phyloP scores from a whole-genome alignment of 2,329 filamentous ascomycete species.

The Plenodomus biglobosus region DNA sequence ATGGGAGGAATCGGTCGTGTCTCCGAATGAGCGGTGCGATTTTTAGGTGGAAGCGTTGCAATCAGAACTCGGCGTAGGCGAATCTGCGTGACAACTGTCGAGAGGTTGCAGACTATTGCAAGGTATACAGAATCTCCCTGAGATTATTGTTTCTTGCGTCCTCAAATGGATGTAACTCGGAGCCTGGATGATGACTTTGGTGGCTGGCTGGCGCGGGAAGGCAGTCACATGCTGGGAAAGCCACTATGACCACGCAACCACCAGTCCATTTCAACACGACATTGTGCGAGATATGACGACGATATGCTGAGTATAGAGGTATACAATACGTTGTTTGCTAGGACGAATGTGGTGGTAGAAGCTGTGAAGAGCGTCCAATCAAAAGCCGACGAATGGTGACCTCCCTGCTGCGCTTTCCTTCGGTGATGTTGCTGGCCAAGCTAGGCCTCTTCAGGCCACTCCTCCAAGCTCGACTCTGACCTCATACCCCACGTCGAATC shows the following conservation, averaged over 20 bases:
- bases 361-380: slow-evolving; percentile 15
- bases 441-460: slow-evolving; percentile 28
- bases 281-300: not conserved
- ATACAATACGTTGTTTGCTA: not conserved
- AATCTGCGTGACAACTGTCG: too few species aligned
- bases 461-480: slow-evolving; percentile 28
- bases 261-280: not conserved
- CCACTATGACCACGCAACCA: not conserved
- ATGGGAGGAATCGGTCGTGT: too few species aligned
- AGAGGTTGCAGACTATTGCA: too few species aligned
- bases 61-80: too few species aligned
- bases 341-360: not conserved
- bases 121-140: too few species aligned
- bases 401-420: slow-evolving; percentile 15
- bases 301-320: not conserved
- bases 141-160: too few species aligned
- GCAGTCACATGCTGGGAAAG: not conserved
- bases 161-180: not conserved
- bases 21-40: too few species aligned
- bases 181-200: not conserved
- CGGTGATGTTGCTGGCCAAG: slow-evolving; percentile 13
- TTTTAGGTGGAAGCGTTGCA: too few species aligned
- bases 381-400: slow-evolving; percentile 14
- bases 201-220: not conserved
- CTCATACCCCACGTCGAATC: slow-evolving; percentile 34